A percentile compares a stretch with the other conserved stretches of the same genome.
phyloP scores from a whole-genome alignment of 108 stramenopile genomes.

The Cyclotella choctawhatcheeana region DNA sequence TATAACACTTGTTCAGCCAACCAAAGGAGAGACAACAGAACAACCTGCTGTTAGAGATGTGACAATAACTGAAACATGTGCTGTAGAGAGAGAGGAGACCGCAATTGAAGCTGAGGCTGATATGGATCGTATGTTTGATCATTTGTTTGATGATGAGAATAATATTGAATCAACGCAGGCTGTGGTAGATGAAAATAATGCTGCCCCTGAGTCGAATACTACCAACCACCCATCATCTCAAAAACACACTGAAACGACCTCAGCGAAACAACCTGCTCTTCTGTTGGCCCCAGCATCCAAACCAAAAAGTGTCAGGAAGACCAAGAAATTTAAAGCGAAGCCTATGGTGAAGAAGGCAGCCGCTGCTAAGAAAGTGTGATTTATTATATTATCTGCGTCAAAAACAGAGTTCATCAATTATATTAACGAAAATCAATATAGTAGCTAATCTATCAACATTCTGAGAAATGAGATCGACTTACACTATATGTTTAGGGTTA shows the following conservation, averaged over 20 bases:
- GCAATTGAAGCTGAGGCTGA: background rate
- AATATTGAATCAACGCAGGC: background rate
- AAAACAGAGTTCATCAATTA: too few species aligned
- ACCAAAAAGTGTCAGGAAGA: background rate
- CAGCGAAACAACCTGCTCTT: background rate
- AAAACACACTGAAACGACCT: background rate
- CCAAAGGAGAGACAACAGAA: background rate
- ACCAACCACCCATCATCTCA: background rate
- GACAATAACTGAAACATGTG: too few species aligned
- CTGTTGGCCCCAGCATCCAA: background rate
- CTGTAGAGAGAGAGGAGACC: background rate
- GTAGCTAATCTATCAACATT: too few species aligned
- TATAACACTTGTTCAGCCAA: background rate
- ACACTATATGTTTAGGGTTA: too few species aligned
- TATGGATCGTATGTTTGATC: background rate
- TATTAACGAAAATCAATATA: too few species aligned
- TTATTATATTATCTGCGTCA: too few species aligned
- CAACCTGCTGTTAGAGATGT: background rate
- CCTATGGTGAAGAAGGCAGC: background rate
- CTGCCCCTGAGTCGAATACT: background rate
- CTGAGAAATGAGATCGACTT: too few species aligned
- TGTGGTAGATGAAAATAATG: background rate
- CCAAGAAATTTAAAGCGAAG: background rate
- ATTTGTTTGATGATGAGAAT: conserved; percentile 8
- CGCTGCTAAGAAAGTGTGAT: too few species aligned